Base-by-base conservation (phyloP, 306 rosid genomes). In the Mucuna pruriens region DNA sequence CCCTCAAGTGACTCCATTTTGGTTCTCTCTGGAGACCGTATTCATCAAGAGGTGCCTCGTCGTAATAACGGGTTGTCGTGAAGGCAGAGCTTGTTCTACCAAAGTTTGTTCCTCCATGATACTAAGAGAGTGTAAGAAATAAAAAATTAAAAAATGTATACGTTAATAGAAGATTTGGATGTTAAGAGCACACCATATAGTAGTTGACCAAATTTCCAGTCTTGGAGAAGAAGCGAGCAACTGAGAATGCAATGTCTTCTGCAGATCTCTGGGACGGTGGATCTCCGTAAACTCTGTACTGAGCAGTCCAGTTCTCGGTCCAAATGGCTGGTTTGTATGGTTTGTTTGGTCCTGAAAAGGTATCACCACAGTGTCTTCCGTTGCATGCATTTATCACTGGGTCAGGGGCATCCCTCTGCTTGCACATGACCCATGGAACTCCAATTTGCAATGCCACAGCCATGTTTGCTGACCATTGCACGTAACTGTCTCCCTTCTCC, bases 231-330 rank as follows among this genome's bases (percentile, higher is more conserved):
- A 92, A 96, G 3, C 98, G 93, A 4, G 97, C 89, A 10, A 96
- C 87, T 15, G 98, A 88, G 85, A 83, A 93, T 17, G 98, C 94
- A 83, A 96, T 83, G 76, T 96, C 95, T 87, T 96, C 99, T n/a
- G 94, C 97, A 1, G 99, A 82, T 83, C 99, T 90, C 26, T 79
- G 88, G 19, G 97, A 88, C 8, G 89, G 84, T 40, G 97, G 94
- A 75, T 93, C 99, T 26, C 99, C 99, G 74, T 85, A 85, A 6
- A 76, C 90, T 84, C 97, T 83, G 75, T 90, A 95, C 90, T 96
- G 98, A 61, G 97, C 94, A 48, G 98, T 96, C 99, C 99, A 96
- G 63, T 96, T 96, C 76, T 96, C 99, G 31, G 99, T 96, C 99
- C 99, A 96, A 1, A 96, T 0, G 20, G 85, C 1, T 26, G 99